Evolutionary conservation across 2,329 filamentous ascomycete genomes (phyloP).

Genomic region (Ophiocordyceps camponoti-floridani): DNA sequence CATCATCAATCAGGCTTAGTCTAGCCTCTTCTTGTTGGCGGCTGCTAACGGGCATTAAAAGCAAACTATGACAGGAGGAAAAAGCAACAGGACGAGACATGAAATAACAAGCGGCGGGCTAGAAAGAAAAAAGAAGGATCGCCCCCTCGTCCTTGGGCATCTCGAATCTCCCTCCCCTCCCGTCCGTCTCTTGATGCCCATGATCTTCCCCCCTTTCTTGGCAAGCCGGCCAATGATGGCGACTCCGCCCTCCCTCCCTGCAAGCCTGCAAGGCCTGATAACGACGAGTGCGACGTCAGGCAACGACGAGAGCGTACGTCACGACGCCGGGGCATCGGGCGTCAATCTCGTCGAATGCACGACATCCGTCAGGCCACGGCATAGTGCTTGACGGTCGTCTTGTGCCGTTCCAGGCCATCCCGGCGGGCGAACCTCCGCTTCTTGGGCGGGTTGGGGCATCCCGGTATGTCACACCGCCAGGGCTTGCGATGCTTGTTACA

Average conservation of each 20-base stretch:
- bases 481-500: conserved; percentile 24
- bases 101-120: no score
- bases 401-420: conserved; percentile 23
- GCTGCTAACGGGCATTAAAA: no score
- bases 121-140: background rate
- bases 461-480: conserved; percentile 18
- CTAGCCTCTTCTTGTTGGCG: no score
- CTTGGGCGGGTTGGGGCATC: conserved; percentile 22
- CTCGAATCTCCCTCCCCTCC: no score
- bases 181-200: background rate
- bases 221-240: background rate
- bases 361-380: conserved; percentile 8
- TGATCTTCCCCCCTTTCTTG: background rate
- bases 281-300: background rate
- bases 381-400: conserved; percentile 20
- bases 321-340: background rate
- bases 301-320: background rate
- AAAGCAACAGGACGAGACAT: no score
- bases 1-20: no score
- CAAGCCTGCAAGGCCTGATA: background rate
- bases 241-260: background rate
- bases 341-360: background rate
- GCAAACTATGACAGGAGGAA: no score
- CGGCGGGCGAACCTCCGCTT: conserved; percentile 22
- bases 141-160: no score